These are phyloP conservation scores for Teunomyces stri DNA, from an alignment of 805 yeast species.

Conservation along the genomic window DNA sequence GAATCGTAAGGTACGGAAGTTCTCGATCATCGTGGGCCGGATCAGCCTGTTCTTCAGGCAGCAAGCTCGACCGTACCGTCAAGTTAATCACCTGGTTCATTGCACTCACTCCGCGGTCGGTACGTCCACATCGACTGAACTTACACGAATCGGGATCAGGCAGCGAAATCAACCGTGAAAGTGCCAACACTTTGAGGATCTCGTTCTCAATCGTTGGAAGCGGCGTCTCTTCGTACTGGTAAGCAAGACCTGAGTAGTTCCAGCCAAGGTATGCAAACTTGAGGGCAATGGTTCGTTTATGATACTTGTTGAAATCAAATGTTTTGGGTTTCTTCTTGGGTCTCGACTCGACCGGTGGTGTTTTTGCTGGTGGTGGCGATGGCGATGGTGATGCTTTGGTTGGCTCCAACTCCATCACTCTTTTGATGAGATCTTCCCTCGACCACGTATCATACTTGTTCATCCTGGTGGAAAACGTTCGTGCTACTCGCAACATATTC, in stretches of 20 bases:
- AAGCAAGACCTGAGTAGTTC: conserved; percentile 89
- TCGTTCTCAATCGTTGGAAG: conserved; percentile 84
- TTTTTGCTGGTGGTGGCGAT: neutral
- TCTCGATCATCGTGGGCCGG: conserved; percentile 62
- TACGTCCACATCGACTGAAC: conserved; percentile 91
- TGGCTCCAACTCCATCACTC: conserved; percentile 55
- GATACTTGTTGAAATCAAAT: conserved; percentile 65
- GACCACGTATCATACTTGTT: conserved; percentile 58
- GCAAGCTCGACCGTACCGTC: conserved; percentile 65
- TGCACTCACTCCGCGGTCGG: conserved; percentile 97
- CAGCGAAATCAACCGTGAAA: conserved; percentile 62
- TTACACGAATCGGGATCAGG: conserved; percentile 59
- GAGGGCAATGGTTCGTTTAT: conserved; percentile 71
- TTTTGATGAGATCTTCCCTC: conserved; percentile 58
- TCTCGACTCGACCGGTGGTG: too few relatives aligned
- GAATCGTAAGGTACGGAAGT: conserved; percentile 68
- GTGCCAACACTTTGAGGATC: conserved; percentile 67
- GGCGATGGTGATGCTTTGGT: neutral
- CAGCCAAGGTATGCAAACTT: conserved; percentile 89
- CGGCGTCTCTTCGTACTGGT: conserved; percentile 72
- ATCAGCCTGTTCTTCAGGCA: conserved; percentile 58
- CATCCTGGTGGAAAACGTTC: neutral
- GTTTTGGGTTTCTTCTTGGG: conserved; percentile 32
- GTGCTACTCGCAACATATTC: neutral
- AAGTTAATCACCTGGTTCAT: conserved; percentile 91